Evolutionary conservation across 2,329 filamentous ascomycete species (phyloP), one percentile per base, ranked within the genome.

Genomic region (Colletotrichum agaves): DNA sequence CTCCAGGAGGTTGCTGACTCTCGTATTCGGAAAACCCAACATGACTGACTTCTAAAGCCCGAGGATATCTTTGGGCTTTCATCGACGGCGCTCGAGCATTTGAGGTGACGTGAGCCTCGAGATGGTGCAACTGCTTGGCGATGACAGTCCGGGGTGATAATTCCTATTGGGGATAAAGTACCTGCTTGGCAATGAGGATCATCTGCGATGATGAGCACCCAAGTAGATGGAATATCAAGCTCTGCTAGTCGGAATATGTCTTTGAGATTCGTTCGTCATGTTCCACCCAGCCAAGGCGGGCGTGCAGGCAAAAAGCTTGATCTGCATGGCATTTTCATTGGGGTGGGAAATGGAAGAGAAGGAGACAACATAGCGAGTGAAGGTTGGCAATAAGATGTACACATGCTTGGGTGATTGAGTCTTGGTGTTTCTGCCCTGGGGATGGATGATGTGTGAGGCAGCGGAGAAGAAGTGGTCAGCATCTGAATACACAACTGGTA

Each of bases 381-480:
- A 19, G 27, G 47, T 31, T 23, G 10, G 23, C 31, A 50, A 33
- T 50, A 33, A 19, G n/a, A 56, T 23, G 52, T n/a, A 8, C 52
- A 53, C 35, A 61, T 61, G 37, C 21, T 61, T 53, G 47, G 37
- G 39, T 15, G 31, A 37, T 23, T n/a, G 27, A 39, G 39, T 52
- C 52, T 47, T 67, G 33, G 46, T 41, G 53, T 63, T 67, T 64
- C 53, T 64, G 61, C 61, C 53, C 19, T 17, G 41, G 41, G 15
- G 41, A 17, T 3, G 13, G 41, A 17, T 2, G 15, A 17, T 17
- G 41, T 17, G n/a, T 5, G 41, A 33, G 31, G 10, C 33, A 37
- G 8, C 4, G 43, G 19, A 17, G 43, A 19, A 8, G 21, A 50
- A 23, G 8, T 37, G 23, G 47, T 31, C 47, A 33, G 27, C 47